Conservation (phyloP, 163 green algal genomes). For the Scenedesmus sp. region DNA sequence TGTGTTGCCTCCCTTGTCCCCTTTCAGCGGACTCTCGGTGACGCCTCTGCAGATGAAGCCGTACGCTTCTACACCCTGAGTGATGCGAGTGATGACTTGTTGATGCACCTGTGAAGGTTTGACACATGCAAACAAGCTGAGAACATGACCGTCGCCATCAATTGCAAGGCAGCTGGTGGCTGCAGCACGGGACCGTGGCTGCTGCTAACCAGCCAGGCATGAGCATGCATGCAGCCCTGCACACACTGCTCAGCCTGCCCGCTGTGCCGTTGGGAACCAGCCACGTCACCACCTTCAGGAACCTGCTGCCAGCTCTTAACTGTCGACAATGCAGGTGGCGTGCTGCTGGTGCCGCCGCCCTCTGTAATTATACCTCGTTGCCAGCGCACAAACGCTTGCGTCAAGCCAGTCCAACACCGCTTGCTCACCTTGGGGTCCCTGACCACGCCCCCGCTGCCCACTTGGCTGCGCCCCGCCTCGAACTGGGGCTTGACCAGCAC, state of each 20-base stretch:
- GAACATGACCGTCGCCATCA: background rate
- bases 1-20: slow-evolving; percentile 88
- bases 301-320: too few species aligned
- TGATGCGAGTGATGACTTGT: slow-evolving; percentile 80
- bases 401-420: background rate
- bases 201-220: background rate
- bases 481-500: slow-evolving; percentile 99
- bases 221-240: background rate
- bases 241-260: too few species aligned
- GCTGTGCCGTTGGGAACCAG: too few species aligned
- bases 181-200: background rate
- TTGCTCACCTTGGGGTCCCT: slow-evolving; percentile 75
- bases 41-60: slow-evolving; percentile 79
- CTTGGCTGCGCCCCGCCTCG: slow-evolving; percentile 87
- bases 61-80: slow-evolving; percentile 66
- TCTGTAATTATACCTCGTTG: background rate
- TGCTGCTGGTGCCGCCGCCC: background rate
- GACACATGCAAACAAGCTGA: background rate
- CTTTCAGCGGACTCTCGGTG: slow-evolving; percentile 89
- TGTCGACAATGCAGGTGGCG: too few species aligned
- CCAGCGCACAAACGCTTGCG: background rate
- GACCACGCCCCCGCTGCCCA: slow-evolving; percentile 87
- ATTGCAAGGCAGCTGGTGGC: background rate
- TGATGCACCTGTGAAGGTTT: slow-evolving; percentile 70
- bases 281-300: too few species aligned